These are phyloP conservation scores for Cenchrus purpureus DNA, from an alignment of 176 grass and related monocot species.

Conservation along the genomic window DNA sequence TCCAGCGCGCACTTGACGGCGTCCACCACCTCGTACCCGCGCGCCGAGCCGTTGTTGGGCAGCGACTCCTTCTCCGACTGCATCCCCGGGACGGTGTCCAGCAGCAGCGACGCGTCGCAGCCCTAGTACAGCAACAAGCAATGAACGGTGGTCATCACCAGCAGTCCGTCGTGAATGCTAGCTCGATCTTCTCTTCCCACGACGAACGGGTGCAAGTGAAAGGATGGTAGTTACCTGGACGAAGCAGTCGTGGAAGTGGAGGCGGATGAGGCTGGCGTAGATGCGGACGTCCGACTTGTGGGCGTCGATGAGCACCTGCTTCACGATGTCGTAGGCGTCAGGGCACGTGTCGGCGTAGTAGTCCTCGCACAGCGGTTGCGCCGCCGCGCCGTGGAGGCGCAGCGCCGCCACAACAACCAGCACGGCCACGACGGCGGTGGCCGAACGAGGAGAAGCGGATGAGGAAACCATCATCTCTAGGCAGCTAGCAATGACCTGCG, in stretches of 20 bases:
- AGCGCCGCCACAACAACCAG: too few relatives aligned
- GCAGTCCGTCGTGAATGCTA: too few relatives aligned
- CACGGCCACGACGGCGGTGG: background rate
- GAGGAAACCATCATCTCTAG: background rate
- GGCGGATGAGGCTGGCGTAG: conserved; percentile 67
- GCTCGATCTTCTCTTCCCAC: too few relatives aligned
- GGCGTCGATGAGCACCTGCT: conserved; percentile 47
- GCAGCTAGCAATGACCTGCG: background rate
- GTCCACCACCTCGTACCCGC: conserved; percentile 70
- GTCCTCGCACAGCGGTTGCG: conserved; percentile 3
- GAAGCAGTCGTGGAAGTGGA: conserved; percentile 92
- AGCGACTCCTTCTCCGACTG: conserved; percentile 59
- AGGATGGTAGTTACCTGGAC: conserved; percentile 24
- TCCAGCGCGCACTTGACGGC: conserved; percentile 68
- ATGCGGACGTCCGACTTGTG: conserved; percentile 58
- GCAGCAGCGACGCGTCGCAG: conserved; percentile 78
- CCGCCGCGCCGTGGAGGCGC: too few relatives aligned
- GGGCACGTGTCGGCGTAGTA: conserved; percentile 72
- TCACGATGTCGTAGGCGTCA: conserved; percentile 52
- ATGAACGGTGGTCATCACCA: too few relatives aligned
- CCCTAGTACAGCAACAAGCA: conserved; percentile 35
- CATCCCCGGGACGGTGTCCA: conserved; percentile 58
- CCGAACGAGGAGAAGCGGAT: background rate
- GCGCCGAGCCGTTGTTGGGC: conserved; percentile 62
- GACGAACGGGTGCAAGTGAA: too few relatives aligned